Conservation (phyloP, 169 alveolate genomes). For the Eimeria sp. region DNA sequence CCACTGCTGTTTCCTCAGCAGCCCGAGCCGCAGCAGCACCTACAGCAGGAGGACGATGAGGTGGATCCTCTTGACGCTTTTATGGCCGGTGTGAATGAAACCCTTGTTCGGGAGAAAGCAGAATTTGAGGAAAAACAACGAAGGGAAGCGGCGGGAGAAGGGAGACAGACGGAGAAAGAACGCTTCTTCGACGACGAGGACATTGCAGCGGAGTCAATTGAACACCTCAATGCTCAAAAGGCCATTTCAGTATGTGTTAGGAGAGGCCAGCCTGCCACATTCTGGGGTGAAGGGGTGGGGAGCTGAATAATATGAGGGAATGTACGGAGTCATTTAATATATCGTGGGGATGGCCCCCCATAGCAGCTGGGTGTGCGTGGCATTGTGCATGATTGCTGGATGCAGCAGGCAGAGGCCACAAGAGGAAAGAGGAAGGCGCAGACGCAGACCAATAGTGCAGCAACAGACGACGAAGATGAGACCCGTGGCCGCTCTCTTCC, state of each 20-base stretch:
- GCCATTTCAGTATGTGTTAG: slow-evolving; percentile 22
- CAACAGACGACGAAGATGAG: slow-evolving; percentile 63
- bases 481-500: slow-evolving; percentile 50
- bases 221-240: slow-evolving; percentile 57
- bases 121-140: slow-evolving; percentile 54
- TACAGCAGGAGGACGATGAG: slow-evolving; percentile 47
- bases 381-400: background rate
- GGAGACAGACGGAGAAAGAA: background rate
- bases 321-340: background rate
- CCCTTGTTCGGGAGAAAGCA: slow-evolving; percentile 64
- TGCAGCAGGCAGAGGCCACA: slow-evolving; percentile 61
- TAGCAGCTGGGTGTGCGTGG: background rate
- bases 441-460: slow-evolving; percentile 44
- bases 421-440: slow-evolving; percentile 70
- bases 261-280: background rate
- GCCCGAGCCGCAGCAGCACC: slow-evolving; percentile 29
- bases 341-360: background rate
- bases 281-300: background rate
- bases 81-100: slow-evolving; percentile 61
- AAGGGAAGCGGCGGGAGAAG: slow-evolving; percentile 66
- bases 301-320: background rate
- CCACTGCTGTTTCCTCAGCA: slow-evolving; percentile 1
- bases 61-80: slow-evolving; percentile 72
- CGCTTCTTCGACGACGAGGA: slow-evolving; percentile 73
- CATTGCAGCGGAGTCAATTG: slow-evolving; percentile 71